Conservation (phyloP, 768 basidiomycete genomes). For the Panus rudis region DNA sequence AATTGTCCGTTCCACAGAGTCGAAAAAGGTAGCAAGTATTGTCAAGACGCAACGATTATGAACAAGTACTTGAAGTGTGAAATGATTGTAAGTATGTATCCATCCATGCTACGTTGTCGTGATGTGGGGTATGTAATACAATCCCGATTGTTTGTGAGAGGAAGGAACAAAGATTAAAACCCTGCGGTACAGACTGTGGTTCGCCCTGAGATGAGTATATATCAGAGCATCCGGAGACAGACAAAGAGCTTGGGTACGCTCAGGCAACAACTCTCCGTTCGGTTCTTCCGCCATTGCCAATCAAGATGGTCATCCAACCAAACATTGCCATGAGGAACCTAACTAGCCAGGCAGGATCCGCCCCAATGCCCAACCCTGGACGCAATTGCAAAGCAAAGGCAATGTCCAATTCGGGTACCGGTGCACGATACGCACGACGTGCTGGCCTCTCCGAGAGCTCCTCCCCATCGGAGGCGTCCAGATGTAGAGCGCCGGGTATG, state of each 20-base stretch:
- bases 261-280: slow-evolving; percentile 4
- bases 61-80: too few species aligned
- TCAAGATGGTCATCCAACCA: slow-evolving; percentile 67
- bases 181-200: too few species aligned
- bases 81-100: too few species aligned
- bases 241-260: not conserved
- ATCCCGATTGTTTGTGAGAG: too few species aligned
- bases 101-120: too few species aligned
- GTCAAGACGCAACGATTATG: too few species aligned
- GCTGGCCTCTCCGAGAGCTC: slow-evolving; percentile 8
- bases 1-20: too few species aligned
- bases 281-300: slow-evolving; percentile 14
- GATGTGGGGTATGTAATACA: too few species aligned
- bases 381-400: slow-evolving; percentile 75
- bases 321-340: slow-evolving; percentile 74
- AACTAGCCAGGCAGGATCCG: slow-evolving; percentile 75
- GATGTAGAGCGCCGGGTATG: slow-evolving; percentile 18
- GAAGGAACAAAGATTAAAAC: too few species aligned
- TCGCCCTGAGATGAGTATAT: not conserved
- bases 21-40: too few species aligned
- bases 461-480: slow-evolving; percentile 12
- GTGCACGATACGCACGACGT: slow-evolving; percentile 16
- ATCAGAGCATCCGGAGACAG: not conserved
- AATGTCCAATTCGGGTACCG: slow-evolving; percentile 41
- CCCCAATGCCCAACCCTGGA: slow-evolving; percentile 61